Conservation (phyloP, 225 moss, liverwort and hornwort genomes). For the Marchantia polymorpha region DNA sequence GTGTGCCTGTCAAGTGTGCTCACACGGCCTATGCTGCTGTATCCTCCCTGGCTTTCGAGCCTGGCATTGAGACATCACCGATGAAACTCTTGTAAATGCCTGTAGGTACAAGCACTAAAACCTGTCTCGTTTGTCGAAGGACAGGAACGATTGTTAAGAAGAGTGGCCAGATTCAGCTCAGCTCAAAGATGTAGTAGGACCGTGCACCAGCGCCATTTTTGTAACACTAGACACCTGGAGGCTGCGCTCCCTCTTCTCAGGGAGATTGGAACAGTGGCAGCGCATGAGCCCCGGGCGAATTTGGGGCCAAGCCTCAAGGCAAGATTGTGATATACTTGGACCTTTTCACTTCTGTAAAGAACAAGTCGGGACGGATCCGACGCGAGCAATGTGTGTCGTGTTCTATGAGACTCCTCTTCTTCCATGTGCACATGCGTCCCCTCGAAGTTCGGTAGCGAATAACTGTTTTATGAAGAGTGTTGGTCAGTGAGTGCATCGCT, state of each 20-base stretch:
- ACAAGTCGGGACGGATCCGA: neutral
- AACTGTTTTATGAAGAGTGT: neutral
- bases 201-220: too few relatives aligned
- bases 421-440: neutral
- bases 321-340: neutral
- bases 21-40: neutral
- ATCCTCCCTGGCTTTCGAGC: neutral
- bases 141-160: too few relatives aligned
- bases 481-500: neutral
- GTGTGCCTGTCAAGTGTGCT: neutral
- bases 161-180: too few relatives aligned
- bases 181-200: too few relatives aligned
- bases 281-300: too few relatives aligned
- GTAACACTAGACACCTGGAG: too few relatives aligned
- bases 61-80: neutral
- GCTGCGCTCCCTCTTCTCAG: too few relatives aligned
- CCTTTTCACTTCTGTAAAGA: neutral
- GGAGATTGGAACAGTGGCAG: too few relatives aligned
- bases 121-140: neutral
- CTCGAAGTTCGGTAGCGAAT: constrained; percentile 13
- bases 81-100: neutral
- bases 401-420: neutral
- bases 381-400: neutral
- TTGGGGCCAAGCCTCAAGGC: too few relatives aligned
- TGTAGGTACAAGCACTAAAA: neutral